Base-by-base conservation (phyloP, 1,284 basidiomycete species). In the Papiliotrema terrestris region DNA sequence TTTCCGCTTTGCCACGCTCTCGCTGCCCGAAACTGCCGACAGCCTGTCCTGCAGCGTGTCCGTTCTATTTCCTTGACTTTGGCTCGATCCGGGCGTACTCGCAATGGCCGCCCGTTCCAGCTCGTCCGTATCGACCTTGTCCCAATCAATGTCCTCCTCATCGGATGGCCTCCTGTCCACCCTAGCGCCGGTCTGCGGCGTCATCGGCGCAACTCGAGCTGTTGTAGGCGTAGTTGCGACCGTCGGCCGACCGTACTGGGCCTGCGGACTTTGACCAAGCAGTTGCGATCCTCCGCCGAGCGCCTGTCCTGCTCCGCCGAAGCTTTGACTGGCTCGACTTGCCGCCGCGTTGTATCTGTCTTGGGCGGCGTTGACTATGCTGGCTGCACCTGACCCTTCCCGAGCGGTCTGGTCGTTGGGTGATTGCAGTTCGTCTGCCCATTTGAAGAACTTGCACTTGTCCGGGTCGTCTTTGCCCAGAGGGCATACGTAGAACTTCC, bases 381-480 rank as follows among this genome's bases (percentile, higher is more conserved):
- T 29, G 20, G 37, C 49, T 38, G 35, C 22, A 23, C 48, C 17
- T 23, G 35, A 5, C 4, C 17, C 17, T 4, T 17, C 15, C 32
- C 20, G 23, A 37, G 32, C 8, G 8, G 45, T n/a, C n/a, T 19
- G 36, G 22, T 37, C 38, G 19, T 44, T 25, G 14, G 13, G 20
- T 2, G 25, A 20, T 6, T 25, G 36, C 15, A 65, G n/a, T 50
- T 70, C 68, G 50, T 75, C 73, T 23, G 60, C 69, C 73, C 73
- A 75, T 61, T 68, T 61, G 66, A 75, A 75, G 61, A 69, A 75
- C 49, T 70, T 72, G 63, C 73, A 75, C 47, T 61, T 52, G 5
- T 59, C 36, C 2, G 68, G 57, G 56, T 73, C 69, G 41, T 69
- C 63, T 14, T 59, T 59, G 13, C 44, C 46, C 6, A 67, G 51